Conservation (phyloP, 331 rosid genomes). For the Malus hybrid region DNA sequence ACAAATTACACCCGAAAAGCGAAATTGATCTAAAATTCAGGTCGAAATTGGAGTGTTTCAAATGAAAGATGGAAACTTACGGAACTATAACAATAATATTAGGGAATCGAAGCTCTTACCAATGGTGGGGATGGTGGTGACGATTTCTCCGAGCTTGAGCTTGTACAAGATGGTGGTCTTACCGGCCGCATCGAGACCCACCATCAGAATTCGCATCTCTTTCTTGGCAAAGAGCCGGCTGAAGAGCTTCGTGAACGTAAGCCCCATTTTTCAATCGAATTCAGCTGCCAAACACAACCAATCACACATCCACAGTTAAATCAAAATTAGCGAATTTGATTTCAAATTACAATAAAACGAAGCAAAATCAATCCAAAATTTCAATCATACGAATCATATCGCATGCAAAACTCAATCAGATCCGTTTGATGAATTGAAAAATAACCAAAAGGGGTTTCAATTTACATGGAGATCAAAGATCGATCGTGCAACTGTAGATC, state of each 20-base stretch:
- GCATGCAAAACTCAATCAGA: slow-evolving; percentile 1
- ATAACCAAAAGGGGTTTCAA: background rate
- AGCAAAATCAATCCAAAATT: background rate
- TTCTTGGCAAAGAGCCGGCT: slow-evolving; percentile 93
- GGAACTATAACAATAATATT: background rate
- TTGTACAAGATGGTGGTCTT: slow-evolving; percentile 91
- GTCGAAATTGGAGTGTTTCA: background rate
- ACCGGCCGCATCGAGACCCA: slow-evolving; percentile 99
- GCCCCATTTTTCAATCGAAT: slow-evolving; percentile 57
- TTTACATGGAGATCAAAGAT: background rate
- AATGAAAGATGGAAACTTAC: background rate
- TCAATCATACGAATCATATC: background rate
- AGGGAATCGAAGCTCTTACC: slow-evolving; percentile 34
- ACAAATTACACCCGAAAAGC: too few species aligned
- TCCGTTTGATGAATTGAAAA: background rate
- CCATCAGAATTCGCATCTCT: slow-evolving; percentile 94
- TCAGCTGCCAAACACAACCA: slow-evolving; percentile 2
- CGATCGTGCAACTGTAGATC: background rate
- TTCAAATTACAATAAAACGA: background rate
- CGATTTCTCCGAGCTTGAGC: slow-evolving; percentile 95
- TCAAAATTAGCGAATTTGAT: background rate
- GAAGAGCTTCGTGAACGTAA: slow-evolving; percentile 92
- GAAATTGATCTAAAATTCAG: background rate
- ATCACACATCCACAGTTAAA: slow-evolving; percentile 6
- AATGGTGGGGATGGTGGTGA: slow-evolving; percentile 94